Percentiles rank a stretch among this genome's conserved stretches.
Conservation (phyloP, 2,329 filamentous ascomycete species). For the Colletotrichum gloeosporioides region DNA sequence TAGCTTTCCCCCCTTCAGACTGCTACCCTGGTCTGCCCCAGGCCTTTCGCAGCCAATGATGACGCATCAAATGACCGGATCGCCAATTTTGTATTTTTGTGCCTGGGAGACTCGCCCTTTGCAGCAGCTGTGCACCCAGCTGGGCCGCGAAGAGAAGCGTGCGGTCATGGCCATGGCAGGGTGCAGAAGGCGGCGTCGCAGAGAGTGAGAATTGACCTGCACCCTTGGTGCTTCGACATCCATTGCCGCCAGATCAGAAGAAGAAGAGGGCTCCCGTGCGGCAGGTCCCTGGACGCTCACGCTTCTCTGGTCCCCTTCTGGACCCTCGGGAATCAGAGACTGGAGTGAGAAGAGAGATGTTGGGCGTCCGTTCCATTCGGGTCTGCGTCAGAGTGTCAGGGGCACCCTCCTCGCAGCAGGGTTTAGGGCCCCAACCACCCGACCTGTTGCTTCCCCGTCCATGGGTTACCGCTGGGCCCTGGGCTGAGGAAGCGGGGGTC, state of each 20-base stretch:
- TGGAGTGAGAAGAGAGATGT: not conserved
- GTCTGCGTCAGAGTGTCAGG: not conserved
- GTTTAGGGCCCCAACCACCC: slow-evolving; percentile 6
- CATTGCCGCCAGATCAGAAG: not conserved
- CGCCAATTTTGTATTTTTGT: not conserved
- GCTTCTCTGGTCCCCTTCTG: not conserved
- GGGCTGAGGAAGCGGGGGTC: not conserved
- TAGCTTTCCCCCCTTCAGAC: not conserved
- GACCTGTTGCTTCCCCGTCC: not conserved
- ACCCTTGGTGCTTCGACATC: not conserved
- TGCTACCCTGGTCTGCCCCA: not conserved
- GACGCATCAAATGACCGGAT: not conserved
- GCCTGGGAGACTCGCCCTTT: not conserved
- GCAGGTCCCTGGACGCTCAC: not conserved
- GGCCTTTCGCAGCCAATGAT: not conserved
- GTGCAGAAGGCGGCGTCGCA: not conserved
- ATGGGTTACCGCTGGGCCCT: slow-evolving; percentile 2
- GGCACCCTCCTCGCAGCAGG: slow-evolving; percentile 1
- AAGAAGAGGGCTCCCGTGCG: not conserved
- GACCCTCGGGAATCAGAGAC: not conserved
- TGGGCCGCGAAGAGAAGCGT: not conserved
- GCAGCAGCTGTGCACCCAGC: not conserved
- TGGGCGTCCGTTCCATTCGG: not conserved
- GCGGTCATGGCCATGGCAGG: not conserved
- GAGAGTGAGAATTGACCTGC: not conserved